phyloP scores from a whole-genome alignment of 2,329 filamentous ascomycete genomes.

The Cytospora paraplurivora region DNA sequence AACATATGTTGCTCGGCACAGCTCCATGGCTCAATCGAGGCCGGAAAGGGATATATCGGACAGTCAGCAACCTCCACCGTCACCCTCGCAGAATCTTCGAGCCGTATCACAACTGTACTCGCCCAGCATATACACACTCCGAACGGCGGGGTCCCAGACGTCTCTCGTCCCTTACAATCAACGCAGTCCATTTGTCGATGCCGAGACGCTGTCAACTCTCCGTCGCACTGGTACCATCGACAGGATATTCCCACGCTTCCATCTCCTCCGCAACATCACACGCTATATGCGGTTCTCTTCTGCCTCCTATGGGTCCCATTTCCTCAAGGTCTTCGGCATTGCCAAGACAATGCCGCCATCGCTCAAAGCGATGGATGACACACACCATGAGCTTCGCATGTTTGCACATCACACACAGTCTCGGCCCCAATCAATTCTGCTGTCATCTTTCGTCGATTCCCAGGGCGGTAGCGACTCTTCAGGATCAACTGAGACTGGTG shows the following conservation, averaged over 20 bases:
- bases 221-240: constrained; percentile 56
- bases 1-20: constrained; percentile 35
- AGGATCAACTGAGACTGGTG: constrained; percentile 65
- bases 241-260: constrained; percentile 61
- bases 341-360: constrained; percentile 50
- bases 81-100: constrained; percentile 33
- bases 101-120: constrained; percentile 42
- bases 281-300: constrained; percentile 69
- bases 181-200: constrained; percentile 51
- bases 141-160: constrained; percentile 56
- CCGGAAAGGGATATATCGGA: constrained; percentile 40
- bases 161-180: constrained; percentile 54
- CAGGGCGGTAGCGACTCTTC: constrained; percentile 67
- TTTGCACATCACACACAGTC: constrained; percentile 66
- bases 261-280: constrained; percentile 63
- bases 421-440: constrained; percentile 58
- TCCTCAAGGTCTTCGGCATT: constrained; percentile 65
- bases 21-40: constrained; percentile 37
- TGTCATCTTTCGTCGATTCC: constrained; percentile 72
- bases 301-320: constrained; percentile 65
- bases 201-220: constrained; percentile 51
- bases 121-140: constrained; percentile 63
- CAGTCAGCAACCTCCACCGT: constrained; percentile 18
- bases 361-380: constrained; percentile 47
- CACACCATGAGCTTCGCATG: constrained; percentile 62